These are phyloP conservation scores for Musa acuminata DNA, from an alignment of 176 grass and related monocot genomes.

Conservation along the genomic window DNA sequence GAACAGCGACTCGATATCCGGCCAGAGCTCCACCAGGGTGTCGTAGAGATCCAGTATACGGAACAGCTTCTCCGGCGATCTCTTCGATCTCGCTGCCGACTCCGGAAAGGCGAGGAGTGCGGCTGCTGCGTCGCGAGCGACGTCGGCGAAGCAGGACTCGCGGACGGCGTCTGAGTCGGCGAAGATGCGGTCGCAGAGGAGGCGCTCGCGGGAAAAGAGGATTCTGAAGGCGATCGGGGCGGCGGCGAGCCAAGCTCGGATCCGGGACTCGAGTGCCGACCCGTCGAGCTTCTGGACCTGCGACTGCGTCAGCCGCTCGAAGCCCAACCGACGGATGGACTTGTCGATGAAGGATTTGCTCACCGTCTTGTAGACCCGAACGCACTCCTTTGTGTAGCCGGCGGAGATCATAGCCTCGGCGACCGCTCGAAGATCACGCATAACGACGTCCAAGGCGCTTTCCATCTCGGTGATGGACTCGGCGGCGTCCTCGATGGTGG, in stretches of 20 bases:
- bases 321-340: conserved; percentile 32
- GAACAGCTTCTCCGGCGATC: conserved; percentile 50
- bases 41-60: conserved; percentile 60
- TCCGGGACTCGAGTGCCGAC: conserved; percentile 30
- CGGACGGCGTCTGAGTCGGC: conserved; percentile 2
- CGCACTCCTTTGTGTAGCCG: conserved; percentile 66
- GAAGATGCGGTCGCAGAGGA: conserved; percentile 48
- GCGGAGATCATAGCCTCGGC: conserved; percentile 47
- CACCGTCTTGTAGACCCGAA: conserved; percentile 39
- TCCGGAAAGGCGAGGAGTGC: conserved; percentile 34
- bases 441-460: background rate
- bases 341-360: conserved; percentile 28
- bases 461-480: background rate
- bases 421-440: background rate
- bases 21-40: conserved; percentile 22
- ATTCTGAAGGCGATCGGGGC: conserved; percentile 23
- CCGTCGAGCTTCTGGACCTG: conserved; percentile 36
- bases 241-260: conserved; percentile 43
- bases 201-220: conserved; percentile 28
- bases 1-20: conserved; percentile 29
- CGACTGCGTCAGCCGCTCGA: conserved; percentile 5
- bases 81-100: conserved; percentile 26
- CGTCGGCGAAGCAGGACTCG: conserved; percentile 36
- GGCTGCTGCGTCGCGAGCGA: conserved; percentile 30
- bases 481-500: conserved; percentile 13